Conservation (phyloP, 345 rosid genomes). For the Salix exigua region DNA sequence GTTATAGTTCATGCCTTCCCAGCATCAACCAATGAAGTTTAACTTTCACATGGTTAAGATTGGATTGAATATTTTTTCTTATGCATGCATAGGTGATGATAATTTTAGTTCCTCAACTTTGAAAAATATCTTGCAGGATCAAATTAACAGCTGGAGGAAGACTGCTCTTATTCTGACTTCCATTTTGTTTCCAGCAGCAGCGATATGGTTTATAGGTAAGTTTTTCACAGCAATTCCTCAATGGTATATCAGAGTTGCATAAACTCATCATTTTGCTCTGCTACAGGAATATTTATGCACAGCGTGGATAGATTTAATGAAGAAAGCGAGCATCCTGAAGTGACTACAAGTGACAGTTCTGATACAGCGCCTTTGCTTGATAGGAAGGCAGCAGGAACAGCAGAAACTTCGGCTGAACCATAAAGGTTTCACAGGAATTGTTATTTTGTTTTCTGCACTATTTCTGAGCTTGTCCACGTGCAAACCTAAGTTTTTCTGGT, state of each 20-base stretch:
- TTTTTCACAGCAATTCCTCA: neutral
- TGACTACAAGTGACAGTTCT: conserved; percentile 27
- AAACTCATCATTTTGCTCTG: neutral
- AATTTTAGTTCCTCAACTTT: neutral
- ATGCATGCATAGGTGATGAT: neutral
- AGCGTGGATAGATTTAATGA: conserved; percentile 67
- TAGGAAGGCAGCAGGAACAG: conserved; percentile 23
- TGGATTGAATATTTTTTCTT: neutral
- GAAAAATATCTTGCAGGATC: conserved; percentile 47
- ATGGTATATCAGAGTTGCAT: neutral
- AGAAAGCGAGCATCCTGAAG: conserved; percentile 39
- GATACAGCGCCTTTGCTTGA: conserved; percentile 54
- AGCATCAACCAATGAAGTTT: neutral
- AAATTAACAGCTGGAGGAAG: conserved; percentile 72
- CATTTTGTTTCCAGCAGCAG: conserved; percentile 77
- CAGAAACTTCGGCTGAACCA: conserved; percentile 17
- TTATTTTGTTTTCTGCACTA: neutral
- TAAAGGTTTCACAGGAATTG: neutral
- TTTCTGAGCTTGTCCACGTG: neutral
- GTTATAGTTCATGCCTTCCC: neutral
- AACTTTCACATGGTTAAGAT: neutral
- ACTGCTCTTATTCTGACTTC: conserved; percentile 76
- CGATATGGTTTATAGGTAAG: conserved; percentile 76
- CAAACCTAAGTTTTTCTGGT: neutral
- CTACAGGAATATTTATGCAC: conserved; percentile 68